Evolutionary conservation across 1,139 yeast genomes (phyloP).

Genomic region (Trichomonascaceae sp.): DNA sequence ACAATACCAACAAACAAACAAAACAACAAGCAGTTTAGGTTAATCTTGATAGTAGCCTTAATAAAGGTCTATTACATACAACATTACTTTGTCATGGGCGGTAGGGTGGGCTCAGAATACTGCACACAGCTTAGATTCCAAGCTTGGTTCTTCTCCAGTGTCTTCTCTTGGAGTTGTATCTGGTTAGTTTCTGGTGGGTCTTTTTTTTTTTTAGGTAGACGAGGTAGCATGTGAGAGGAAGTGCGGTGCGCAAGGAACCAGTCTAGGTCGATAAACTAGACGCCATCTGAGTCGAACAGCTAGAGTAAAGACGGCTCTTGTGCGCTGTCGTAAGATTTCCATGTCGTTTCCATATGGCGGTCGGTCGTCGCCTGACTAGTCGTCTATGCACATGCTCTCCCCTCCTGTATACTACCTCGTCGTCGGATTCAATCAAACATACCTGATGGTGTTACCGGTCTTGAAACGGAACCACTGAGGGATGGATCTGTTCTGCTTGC

Average conservation of each 20-base stretch:
- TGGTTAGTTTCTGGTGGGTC: too few species aligned
- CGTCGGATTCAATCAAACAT: constrained; percentile 1
- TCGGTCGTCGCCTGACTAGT: neutral
- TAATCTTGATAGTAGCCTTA: neutral
- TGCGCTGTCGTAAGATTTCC: too few species aligned
- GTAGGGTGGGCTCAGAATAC: too few species aligned
- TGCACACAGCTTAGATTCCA: constrained; percentile 70
- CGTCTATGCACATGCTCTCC: neutral
- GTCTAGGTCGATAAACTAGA: too few species aligned
- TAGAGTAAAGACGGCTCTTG: too few species aligned
- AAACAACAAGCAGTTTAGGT: neutral
- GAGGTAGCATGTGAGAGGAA: neutral
- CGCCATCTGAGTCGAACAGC: too few species aligned
- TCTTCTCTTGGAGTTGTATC: constrained; percentile 99
- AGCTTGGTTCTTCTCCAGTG: constrained; percentile 99
- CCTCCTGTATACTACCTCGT: too few species aligned
- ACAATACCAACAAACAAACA: neutral
- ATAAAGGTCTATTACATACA: constrained; percentile 1
- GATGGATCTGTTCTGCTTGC: constrained; percentile 98
- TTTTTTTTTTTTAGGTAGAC: too few species aligned
- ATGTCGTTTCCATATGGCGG: too few species aligned
- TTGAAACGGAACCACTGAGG: constrained; percentile 99
- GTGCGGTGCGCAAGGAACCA: neutral
- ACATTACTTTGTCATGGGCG: too few species aligned
- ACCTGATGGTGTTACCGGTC: constrained; percentile 90